Evolutionary conservation across 208 protist species (phyloP).

Genomic region (Phytomonas sp.): DNA sequence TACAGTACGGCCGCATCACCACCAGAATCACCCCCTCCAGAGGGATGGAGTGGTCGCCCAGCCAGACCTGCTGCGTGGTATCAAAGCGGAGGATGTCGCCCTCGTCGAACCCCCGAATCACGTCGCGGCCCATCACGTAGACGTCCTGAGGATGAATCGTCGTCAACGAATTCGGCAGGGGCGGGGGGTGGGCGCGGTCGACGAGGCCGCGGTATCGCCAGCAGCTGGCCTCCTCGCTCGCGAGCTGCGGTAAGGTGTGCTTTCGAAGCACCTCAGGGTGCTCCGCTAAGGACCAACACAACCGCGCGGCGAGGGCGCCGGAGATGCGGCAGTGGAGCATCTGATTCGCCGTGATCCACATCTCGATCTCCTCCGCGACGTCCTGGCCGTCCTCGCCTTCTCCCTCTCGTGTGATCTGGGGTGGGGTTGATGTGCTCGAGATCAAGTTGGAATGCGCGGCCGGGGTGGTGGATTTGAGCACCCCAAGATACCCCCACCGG

Average conservation of each 20-base stretch:
- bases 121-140: constrained; percentile 74
- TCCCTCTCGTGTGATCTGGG: not conserved
- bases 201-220: constrained; percentile 79
- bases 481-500: constrained; percentile 57
- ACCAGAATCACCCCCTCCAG: constrained; percentile 71
- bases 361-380: constrained; percentile 67
- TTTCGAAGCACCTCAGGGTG: constrained; percentile 53
- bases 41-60: constrained; percentile 56
- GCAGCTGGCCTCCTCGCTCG: constrained; percentile 40
- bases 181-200: constrained; percentile 42
- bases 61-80: constrained; percentile 34
- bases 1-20: constrained; percentile 72
- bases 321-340: constrained; percentile 76
- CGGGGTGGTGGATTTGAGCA: constrained; percentile 30
- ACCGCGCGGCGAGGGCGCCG: constrained; percentile 47
- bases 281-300: constrained; percentile 68
- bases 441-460: not conserved
- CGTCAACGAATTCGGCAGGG: constrained; percentile 20
- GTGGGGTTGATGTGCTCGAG: constrained; percentile 9
- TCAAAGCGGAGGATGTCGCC: constrained; percentile 72
- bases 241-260: constrained; percentile 32
- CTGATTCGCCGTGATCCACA: constrained; percentile 75
- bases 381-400: constrained; percentile 26
- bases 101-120: constrained; percentile 74
- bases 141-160: constrained; percentile 52